Base-by-base conservation (phyloP, 73 alveolate genomes). In the Paramecium biaurelia region DNA sequence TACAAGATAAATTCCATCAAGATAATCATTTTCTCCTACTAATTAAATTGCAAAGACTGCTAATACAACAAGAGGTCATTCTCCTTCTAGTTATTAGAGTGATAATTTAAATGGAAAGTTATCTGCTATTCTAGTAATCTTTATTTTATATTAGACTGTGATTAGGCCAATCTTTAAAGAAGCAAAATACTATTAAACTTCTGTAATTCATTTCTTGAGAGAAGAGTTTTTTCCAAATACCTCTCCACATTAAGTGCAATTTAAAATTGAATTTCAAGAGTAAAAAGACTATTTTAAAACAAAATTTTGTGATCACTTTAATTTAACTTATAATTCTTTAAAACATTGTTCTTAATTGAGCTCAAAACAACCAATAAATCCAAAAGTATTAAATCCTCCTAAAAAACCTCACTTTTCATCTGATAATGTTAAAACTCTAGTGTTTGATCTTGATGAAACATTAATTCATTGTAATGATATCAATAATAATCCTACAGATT, bases 391-490 rank as follows among this genome's bases (percentile, higher is more conserved):
- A 26, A 63, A 26, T 63, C 84, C 84, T 3, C 49, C 84, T 7
- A 63, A 63, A 26, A 32, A 63, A 7, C 84, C 84, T 30, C 24
- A 28, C 15, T 30, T 63, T 26, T 63, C 84, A 63, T 30, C 41
- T 30, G 49, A 32, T 63, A 12, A 26, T 9, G 12, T 63, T 12
- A 93, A 93, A 47, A 84, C 95, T 5, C 53, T 93, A 34, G 85
- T 95, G 4, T 96, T 97, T 93, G 99, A 97, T 95, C 85, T 97
- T 89, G 99, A 97, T 93, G 99, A 97, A 92, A 97, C 99, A 34
- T 93, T 97, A 57, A 93, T 97, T 30, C 99, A 97, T 90, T 97
- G 98, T 53, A 93, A 85, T 67, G 97, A 96, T 28, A 95, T 84
- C 85, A 92, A 85, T 70, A 72, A 74, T 82, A 85, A 76, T 30